Base-by-base conservation (phyloP, 352 stramenopile genomes). In the Aphanomyces invadans region DNA sequence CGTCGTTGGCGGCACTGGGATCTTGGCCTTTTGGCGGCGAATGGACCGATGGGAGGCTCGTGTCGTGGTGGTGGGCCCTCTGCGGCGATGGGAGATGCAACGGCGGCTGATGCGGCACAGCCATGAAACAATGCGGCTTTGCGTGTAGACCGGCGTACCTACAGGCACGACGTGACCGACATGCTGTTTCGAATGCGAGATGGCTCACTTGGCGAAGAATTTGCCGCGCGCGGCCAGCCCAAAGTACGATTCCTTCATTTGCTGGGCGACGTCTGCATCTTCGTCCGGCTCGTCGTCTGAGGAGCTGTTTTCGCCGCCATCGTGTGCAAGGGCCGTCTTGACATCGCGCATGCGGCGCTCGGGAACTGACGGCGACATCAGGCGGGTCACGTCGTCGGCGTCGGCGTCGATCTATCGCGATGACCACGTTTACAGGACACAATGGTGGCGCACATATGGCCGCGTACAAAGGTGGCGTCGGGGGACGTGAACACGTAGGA, bases 241-340 rank as follows among this genome's bases (percentile, higher is more conserved):
- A 67, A 67, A 67, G 46, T 67, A 67, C 31, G 42, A 0, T 25
- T 45, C 46, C 33, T 67, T 67, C 38, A 67, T 49, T 33, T 67
- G 42, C 23, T 67, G 38, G 19, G 48, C 38, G 23, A 26, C 49
- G 45, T 21, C 23, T n/a, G 42, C 42, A 15, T 67, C 60, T 26
- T 67, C 60, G 26, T 65, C 57, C 0, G 23, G 29, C 2, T 65
- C 57, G 19, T 65, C 59, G 36, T 65, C 59, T 21, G 21, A 25
- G 9, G 55, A 63, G 25, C 12, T 38, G 39, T 39, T n/a, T n/a
- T n/a, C 17, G 21, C 44, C 44, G 12, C 21, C 21, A 26, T 17
- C 17, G 29, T 26, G 12, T n/a, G 25, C 49, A 7, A 57, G 23
- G 49, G 49, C 49, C 29, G 12, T 57, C 29, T 57, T 32, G 17